phyloP scores from a whole-genome alignment of 2,329 filamentous ascomycete species.

The Zymoseptoria pseudotritici region DNA sequence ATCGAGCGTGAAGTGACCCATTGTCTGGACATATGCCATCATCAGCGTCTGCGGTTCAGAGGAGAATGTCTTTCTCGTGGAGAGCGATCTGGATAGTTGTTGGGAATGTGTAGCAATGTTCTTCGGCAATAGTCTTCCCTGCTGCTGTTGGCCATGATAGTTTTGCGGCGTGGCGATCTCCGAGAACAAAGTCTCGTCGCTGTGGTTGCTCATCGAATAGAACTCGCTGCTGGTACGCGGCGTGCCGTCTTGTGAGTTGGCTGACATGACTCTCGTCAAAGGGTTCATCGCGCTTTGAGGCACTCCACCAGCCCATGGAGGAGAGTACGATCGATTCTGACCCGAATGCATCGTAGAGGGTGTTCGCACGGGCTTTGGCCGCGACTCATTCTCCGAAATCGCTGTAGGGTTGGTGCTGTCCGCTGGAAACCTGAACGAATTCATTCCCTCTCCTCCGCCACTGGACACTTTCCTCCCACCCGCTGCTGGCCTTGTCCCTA shows the following conservation, averaged over 20 bases:
- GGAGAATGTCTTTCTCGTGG: constrained; percentile 28
- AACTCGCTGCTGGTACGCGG: constrained; percentile 90
- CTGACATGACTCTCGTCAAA: constrained; percentile 64
- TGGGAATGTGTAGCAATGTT: constrained; percentile 28
- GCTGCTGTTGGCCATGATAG: constrained; percentile 16
- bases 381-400: constrained; percentile 1
- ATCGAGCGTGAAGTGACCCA: constrained; percentile 85
- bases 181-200: constrained; percentile 83
- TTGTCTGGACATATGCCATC: constrained; percentile 96
- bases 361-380: constrained; percentile 23
- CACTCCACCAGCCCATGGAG: constrained; percentile 11
- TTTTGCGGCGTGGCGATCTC: constrained; percentile 58
- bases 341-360: constrained; percentile 31
- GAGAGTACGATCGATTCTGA: constrained; percentile 25
- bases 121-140: constrained; percentile 46
- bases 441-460: not conserved
- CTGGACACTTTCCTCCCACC: not conserved
- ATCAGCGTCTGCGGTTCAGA: constrained; percentile 71
- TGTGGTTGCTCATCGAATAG: constrained; percentile 91
- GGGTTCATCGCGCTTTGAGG: constrained; percentile 46
- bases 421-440: constrained; percentile 26
- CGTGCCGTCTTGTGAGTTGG: constrained; percentile 68
- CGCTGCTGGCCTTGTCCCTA: constrained; percentile 14
- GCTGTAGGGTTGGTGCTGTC: constrained; percentile 22
- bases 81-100: constrained; percentile 35